Conservation (phyloP, 2,329 filamentous ascomycete genomes). For the Ceratocystis destructans region DNA sequence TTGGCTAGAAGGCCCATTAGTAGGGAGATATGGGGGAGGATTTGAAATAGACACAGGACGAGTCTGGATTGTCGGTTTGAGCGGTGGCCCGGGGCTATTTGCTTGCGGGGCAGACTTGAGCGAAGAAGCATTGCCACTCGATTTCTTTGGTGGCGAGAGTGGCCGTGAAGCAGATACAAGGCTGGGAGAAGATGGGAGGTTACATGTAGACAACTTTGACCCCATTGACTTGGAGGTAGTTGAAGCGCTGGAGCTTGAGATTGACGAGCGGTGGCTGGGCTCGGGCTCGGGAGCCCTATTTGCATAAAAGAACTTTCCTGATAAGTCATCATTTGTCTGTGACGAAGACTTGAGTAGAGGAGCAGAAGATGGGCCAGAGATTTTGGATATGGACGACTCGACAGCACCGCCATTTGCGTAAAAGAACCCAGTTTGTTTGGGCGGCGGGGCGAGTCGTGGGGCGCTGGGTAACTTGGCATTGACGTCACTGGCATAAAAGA, state of each 20-base stretch:
- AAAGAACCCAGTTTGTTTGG: constrained; percentile 39
- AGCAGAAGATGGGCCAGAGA: constrained; percentile 21
- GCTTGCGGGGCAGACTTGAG: constrained; percentile 10
- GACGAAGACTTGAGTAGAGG: constrained; percentile 11
- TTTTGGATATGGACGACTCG: constrained; percentile 25
- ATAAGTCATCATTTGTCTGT: constrained; percentile 17
- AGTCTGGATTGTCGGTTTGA: constrained; percentile 13
- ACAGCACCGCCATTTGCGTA: constrained; percentile 40
- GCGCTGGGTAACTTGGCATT: constrained; percentile 32
- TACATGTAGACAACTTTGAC: constrained; percentile 29
- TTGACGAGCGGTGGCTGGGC: constrained; percentile 27
- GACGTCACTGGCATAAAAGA: constrained; percentile 83
- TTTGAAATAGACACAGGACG: constrained; percentile 17
- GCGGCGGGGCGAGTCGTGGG: constrained; percentile 27
- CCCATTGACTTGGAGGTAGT: constrained; percentile 29
- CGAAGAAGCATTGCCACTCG: not conserved
- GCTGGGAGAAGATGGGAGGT: constrained; percentile 16
- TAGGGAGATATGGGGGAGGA: constrained; percentile 14
- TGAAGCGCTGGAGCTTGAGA: constrained; percentile 35
- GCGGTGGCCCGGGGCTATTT: constrained; percentile 8
- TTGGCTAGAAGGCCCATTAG: constrained; percentile 9
- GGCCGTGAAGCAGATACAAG: constrained; percentile 13
- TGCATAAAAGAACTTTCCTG: constrained; percentile 62
- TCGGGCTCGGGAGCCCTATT: constrained; percentile 46
- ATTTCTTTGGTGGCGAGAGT: constrained; percentile 17